Base-by-base conservation (phyloP, 441 rosid species). In the Gossypium trilobum region DNA sequence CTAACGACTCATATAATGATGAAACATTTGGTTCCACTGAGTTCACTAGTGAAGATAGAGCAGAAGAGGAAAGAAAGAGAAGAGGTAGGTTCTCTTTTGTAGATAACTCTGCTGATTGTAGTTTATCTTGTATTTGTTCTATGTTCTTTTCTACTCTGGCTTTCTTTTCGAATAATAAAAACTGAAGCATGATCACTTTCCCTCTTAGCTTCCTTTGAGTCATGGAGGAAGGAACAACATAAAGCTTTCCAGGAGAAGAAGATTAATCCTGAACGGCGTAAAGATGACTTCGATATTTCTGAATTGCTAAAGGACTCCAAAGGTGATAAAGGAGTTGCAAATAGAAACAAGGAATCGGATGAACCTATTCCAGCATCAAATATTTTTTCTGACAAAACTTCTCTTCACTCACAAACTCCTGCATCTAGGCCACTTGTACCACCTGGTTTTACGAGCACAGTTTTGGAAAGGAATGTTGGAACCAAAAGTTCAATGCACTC, bases 11-110 rank as follows among this genome's bases (percentile, higher is more conserved):
- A 0, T 68, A 42, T 69, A 90, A 95, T 81, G 93, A 95, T 71
- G 99, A 95, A 85, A 95, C 99, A 52, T 95, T 95, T 82, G 98
- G 99, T 79, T 87, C 97, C 78, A 85, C 92, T 66, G 97, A 93
- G 55, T 70, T 50, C 80, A 78, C 92, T 5, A 84, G 80, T 75
- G 99, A 91, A 68, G 97, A 90, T 77, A 91, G 89, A 82, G 91
- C 91, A 79, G 99, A 93, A 83, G 99, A 93, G 78, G 99, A 95
- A 83, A 89, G 87, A 82, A 88, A 95, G 80, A 90, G 99, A 85
- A 86, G 98, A 90, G 96, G 98, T 95, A 80, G 75, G 44, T 59
- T 23, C 70, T 78, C 39, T 78, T 65, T 70, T 76, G 23, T 58
- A 58, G 56, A 51, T 23, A 54, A 65, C 57, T 51, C 23, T 72